Evolutionary conservation across 2,329 filamentous ascomycete species (phyloP).

Genomic region (Lasiodiplodia citricola): DNA sequence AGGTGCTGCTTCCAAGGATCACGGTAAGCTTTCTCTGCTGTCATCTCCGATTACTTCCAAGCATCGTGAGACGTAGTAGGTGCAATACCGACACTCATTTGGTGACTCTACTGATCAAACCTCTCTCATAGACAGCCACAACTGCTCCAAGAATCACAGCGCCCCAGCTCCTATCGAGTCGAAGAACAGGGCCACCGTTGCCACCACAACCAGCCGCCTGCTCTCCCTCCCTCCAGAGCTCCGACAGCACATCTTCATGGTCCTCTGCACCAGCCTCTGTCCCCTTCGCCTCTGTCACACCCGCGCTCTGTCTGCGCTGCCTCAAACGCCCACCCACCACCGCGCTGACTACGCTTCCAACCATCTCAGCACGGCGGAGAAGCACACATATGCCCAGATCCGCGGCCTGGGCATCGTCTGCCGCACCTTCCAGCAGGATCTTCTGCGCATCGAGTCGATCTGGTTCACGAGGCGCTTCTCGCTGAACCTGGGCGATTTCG

Average conservation of each 20-base stretch:
- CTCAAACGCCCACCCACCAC: neutral
- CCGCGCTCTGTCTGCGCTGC: neutral
- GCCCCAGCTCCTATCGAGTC: no score
- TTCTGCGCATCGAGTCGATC: neutral
- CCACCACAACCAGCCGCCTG: neutral
- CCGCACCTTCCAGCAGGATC: neutral
- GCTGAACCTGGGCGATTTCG: neutral
- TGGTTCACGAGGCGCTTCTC: neutral
- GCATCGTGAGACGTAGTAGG: no score
- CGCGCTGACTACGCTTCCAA: neutral
- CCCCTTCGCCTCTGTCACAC: neutral
- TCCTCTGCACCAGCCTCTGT: neutral
- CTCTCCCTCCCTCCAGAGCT: neutral
- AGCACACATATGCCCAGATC: neutral
- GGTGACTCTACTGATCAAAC: no score
- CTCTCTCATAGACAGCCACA: neutral
- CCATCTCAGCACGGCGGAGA: neutral
- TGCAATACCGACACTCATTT: no score
- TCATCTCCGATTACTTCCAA: no score
- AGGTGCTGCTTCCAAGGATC: no score
- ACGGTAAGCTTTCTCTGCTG: no score
- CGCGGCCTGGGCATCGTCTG: neutral
- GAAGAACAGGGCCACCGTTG: neutral
- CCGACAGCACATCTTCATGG: neutral
- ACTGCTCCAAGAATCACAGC: neutral